A percentile compares a stretch with the other conserved stretches of the same genome.
Conservation (phyloP, 768 basidiomycete genomes). For the Kwoniella heveanensis region DNA sequence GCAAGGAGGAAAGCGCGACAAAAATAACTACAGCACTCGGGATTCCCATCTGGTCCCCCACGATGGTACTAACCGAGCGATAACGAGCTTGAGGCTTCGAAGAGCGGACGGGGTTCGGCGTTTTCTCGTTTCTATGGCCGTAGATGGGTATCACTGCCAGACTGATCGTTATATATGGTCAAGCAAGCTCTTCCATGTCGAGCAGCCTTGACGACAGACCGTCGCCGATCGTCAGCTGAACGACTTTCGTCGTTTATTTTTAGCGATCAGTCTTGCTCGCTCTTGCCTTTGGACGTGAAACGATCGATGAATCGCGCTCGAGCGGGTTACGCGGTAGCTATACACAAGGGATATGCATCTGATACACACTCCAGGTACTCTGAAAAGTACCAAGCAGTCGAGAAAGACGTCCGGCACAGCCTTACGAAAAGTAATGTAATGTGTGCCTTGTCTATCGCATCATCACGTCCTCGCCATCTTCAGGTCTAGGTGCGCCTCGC, state of each 20-base stretch:
- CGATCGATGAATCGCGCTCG: too few relatives aligned
- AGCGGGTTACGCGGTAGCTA: too few relatives aligned
- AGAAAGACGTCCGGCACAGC: background rate
- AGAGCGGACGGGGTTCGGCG: background rate
- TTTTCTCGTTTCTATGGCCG: background rate
- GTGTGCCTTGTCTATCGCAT: slow-evolving; percentile 25
- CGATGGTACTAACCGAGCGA: slow-evolving; percentile 1
- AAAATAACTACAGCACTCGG: background rate
- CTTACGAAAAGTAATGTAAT: background rate
- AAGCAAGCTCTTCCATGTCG: background rate
- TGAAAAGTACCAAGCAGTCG: background rate
- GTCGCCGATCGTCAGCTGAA: too few relatives aligned
- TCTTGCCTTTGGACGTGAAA: too few relatives aligned
- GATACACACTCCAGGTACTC: too few relatives aligned
- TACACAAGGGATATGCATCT: too few relatives aligned
- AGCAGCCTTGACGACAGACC: too few relatives aligned
- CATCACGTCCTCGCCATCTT: slow-evolving; percentile 60
- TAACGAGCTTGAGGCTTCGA: background rate
- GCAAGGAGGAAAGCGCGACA: background rate
- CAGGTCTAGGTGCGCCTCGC: slow-evolving; percentile 74
- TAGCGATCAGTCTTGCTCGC: too few relatives aligned
- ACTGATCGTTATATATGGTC: too few relatives aligned
- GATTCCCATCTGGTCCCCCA: slow-evolving; percentile 2
- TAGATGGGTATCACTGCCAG: background rate
- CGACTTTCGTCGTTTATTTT: too few relatives aligned